Conservation (phyloP, 345 rosid genomes). For the Limnanthes douglasii region DNA sequence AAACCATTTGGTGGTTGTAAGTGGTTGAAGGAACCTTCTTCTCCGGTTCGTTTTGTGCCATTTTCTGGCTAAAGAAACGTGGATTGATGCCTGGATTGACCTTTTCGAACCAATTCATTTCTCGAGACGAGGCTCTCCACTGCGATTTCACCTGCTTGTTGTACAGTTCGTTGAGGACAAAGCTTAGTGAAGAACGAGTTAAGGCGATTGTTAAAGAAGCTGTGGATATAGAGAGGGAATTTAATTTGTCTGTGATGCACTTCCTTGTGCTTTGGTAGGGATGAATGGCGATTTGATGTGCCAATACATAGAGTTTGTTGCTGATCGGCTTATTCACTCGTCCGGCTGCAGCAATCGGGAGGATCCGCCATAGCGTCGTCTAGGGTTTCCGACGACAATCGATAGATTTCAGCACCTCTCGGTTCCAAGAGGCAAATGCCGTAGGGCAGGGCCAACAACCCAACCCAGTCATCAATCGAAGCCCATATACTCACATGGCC, state of each 20-base stretch:
- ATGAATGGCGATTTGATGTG: slow-evolving; percentile 71
- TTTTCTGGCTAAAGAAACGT: slow-evolving; percentile 86
- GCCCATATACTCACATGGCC: too few species aligned
- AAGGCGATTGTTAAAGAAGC: slow-evolving; percentile 60
- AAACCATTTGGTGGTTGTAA: too few species aligned
- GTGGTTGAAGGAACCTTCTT: slow-evolving; percentile 95
- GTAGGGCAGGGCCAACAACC: too few species aligned
- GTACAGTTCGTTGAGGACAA: slow-evolving; percentile 32
- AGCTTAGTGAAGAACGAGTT: slow-evolving; percentile 61
- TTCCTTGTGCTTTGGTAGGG: slow-evolving; percentile 80
- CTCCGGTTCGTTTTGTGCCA: slow-evolving; percentile 87
- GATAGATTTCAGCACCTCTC: too few species aligned
- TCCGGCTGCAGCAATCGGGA: slow-evolving; percentile 60
- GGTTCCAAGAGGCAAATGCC: too few species aligned
- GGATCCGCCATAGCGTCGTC: too few species aligned
- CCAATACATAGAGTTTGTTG: slow-evolving; percentile 83
- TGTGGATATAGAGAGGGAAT: slow-evolving; percentile 80
- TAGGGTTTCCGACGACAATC: too few species aligned
- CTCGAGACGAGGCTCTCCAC: slow-evolving; percentile 91
- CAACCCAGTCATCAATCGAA: too few species aligned
- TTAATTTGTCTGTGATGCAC: slow-evolving; percentile 89
- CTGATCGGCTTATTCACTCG: slow-evolving; percentile 54
- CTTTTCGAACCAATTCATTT: slow-evolving; percentile 85
- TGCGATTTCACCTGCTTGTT: slow-evolving; percentile 85
- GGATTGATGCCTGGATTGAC: slow-evolving; percentile 89